These are phyloP conservation scores for Parastagonospora avenae DNA, from an alignment of 2,329 filamentous ascomycete species.

Conservation along the genomic window DNA sequence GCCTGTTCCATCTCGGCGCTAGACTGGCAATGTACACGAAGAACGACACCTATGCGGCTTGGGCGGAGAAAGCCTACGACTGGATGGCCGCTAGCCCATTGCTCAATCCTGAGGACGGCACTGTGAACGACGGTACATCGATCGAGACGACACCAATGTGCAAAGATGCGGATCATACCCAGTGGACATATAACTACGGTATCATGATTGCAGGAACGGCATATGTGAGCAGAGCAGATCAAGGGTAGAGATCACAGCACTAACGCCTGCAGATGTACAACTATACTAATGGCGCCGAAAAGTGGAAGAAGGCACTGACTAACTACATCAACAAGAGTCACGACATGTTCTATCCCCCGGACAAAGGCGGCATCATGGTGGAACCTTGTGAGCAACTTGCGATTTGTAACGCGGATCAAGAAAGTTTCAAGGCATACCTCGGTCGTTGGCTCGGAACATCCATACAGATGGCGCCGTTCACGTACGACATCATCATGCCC, in stretches of 20 bases:
- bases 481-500: slow-evolving; percentile 56
- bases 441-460: slow-evolving; percentile 59
- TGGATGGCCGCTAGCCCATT: slow-evolving; percentile 40
- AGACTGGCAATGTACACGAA: slow-evolving; percentile 45
- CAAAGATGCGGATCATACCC: slow-evolving; percentile 32
- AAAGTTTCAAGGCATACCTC: slow-evolving; percentile 54
- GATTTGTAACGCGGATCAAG: slow-evolving; percentile 53
- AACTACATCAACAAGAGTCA: slow-evolving; percentile 37
- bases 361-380: slow-evolving; percentile 47
- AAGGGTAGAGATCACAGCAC: not conserved
- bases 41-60: slow-evolving; percentile 44
- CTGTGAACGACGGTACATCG: slow-evolving; percentile 36
- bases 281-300: slow-evolving; percentile 43
- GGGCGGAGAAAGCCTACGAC: slow-evolving; percentile 43
- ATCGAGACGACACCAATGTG: slow-evolving; percentile 28
- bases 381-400: slow-evolving; percentile 49
- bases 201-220: slow-evolving; percentile 43
- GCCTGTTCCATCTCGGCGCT: slow-evolving; percentile 46
- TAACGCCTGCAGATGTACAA: slow-evolving; percentile 44
- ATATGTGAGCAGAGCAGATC: slow-evolving; percentile 24
- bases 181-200: slow-evolving; percentile 48
- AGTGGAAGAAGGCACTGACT: slow-evolving; percentile 37
- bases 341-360: slow-evolving; percentile 47
- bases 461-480: slow-evolving; percentile 63
- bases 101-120: slow-evolving; percentile 24